phyloP scores from a whole-genome alignment of 345 rosid genomes.

The Reutealis trisperma region DNA sequence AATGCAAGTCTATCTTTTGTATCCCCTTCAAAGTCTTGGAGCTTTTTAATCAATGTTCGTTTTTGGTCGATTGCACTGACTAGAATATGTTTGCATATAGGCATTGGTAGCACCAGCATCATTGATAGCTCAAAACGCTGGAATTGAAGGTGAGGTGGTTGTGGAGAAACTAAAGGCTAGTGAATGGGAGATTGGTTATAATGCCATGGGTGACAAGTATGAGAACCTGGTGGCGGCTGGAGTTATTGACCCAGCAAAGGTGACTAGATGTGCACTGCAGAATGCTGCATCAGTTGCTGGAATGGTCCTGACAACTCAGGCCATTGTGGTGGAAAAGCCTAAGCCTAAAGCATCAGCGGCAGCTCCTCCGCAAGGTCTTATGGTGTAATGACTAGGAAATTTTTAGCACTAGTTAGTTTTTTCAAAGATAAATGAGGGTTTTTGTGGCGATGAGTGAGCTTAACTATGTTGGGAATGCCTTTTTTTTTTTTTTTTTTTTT shows the following conservation, averaged over 20 bases:
- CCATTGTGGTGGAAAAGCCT: slow-evolving; percentile 85
- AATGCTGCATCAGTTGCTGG: slow-evolving; percentile 96
- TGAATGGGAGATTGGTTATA: slow-evolving; percentile 95
- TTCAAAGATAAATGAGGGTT: neutral
- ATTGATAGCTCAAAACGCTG: slow-evolving; percentile 92
- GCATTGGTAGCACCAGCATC: slow-evolving; percentile 89
- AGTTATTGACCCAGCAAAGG: slow-evolving; percentile 95
- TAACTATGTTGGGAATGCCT: neutral
- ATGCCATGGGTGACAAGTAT: slow-evolving; percentile 83
- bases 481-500: neutral
- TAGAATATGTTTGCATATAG: slow-evolving; percentile 29
- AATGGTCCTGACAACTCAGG: slow-evolving; percentile 97
- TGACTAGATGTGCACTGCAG: slow-evolving; percentile 88
- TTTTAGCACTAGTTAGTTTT: slow-evolving; percentile 10
- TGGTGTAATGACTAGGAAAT: slow-evolving; percentile 34
- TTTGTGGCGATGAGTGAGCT: neutral
- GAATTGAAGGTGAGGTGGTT: slow-evolving; percentile 93
- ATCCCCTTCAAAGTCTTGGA: neutral
- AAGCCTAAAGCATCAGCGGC: slow-evolving; percentile 63
- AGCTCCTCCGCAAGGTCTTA: slow-evolving; percentile 65
- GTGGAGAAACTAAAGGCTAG: slow-evolving; percentile 74
- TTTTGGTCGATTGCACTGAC: neutral
- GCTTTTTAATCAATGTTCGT: neutral
- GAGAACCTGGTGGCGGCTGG: slow-evolving; percentile 91
- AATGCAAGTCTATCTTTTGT: no score